These are phyloP conservation scores for Pterocarpus santalinus DNA, from an alignment of 306 rosid genomes.

Conservation along the genomic window DNA sequence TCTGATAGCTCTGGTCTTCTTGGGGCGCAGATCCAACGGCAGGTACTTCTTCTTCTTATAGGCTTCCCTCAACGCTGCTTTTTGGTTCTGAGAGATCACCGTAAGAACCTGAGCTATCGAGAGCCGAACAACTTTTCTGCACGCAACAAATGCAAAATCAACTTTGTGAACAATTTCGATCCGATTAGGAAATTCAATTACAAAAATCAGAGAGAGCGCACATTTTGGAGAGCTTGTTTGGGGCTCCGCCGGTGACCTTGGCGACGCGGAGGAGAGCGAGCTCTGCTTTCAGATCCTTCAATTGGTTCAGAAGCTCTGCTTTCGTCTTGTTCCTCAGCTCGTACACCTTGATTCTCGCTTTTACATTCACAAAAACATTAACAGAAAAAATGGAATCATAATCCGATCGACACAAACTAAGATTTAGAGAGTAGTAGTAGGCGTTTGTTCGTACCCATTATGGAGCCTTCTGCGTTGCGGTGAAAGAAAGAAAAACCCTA, in stretches of 20 bases:
- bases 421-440: neutral
- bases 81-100: slow-evolving; percentile 74
- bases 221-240: slow-evolving; percentile 54
- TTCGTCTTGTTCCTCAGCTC: slow-evolving; percentile 46
- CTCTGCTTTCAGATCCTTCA: slow-evolving; percentile 50
- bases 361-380: neutral
- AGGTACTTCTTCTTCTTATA: slow-evolving; percentile 69
- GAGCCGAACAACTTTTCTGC: slow-evolving; percentile 77
- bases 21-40: slow-evolving; percentile 76
- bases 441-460: neutral
- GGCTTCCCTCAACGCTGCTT: slow-evolving; percentile 66
- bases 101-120: slow-evolving; percentile 71
- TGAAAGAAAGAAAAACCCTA: neutral
- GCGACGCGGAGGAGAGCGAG: slow-evolving; percentile 51
- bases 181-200: neutral
- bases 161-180: neutral
- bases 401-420: neutral
- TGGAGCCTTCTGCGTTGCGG: neutral
- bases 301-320: slow-evolving; percentile 46
- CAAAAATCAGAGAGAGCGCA: neutral
- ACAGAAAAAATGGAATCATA: neutral
- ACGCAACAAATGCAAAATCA: neutral
- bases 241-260: slow-evolving; percentile 48
- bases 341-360: slow-evolving; percentile 42
- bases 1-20: slow-evolving; percentile 75